Base-by-base conservation (phyloP, 1,284 basidiomycete genomes). In the Tetrapyrgos nigripes region DNA sequence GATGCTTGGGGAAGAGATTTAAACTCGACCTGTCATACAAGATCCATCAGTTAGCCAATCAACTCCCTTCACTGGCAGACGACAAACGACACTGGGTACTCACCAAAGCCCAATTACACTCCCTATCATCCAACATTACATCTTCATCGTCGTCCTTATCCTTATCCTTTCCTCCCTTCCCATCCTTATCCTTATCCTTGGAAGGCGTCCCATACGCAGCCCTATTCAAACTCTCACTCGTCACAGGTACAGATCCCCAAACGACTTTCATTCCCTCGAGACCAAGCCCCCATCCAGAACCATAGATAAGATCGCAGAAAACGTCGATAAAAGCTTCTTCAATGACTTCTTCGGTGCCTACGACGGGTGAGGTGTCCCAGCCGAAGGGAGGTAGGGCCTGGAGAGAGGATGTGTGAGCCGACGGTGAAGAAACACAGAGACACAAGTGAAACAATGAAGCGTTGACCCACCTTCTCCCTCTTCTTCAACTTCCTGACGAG, bases 51-150 rank as follows among this genome's bases (percentile, higher is more conserved):
- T 52, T 56, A 46, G 14, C 5, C 24, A 45, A 29, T n/a, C 10
- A n/a, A n/a, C n/a, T n/a, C n/a, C n/a, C n/a, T n/a, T n/a, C n/a
- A n/a, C n/a, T n/a, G n/a, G n/a, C n/a, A n/a, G n/a, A n/a, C 19
- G 29, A 57, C 28, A 50, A 45, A 53, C 21, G 35, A 35, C n/a
- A n/a, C 21, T 23, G 45, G 45, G 57, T 26, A 81, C 87, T 76
- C 68, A 95, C 94, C 78, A 97, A 67, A n/a, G 90, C 92, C 93
- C 93, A 96, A 68, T 93, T 93, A 62, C 92, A 92, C 66, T 95
- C 92, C 64, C 91, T 81, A 70, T 94, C 92, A 45, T 37, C 53
- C 47, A 57, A 40, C 51, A n/a, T 21, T 26, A 54, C 21, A 23
- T 46, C 46, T 3, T 89, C 80, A 63, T 86, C 80, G 63, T n/a